A percentile compares a stretch with the other conserved stretches of the same genome.
phyloP scores from a whole-genome alignment of 345 rosid species.

The Populus tremula region DNA sequence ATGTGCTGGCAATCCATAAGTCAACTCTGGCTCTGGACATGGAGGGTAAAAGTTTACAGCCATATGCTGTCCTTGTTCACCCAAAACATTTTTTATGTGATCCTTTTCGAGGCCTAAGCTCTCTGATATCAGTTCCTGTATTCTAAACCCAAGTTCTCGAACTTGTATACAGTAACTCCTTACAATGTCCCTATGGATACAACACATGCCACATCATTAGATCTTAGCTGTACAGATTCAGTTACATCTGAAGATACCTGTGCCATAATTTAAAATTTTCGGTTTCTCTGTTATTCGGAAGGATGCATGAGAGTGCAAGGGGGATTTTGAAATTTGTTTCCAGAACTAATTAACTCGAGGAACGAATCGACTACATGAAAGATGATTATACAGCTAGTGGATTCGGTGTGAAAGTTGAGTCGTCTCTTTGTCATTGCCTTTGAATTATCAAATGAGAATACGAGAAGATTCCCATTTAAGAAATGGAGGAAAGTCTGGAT shows the following conservation, averaged over 20 bases:
- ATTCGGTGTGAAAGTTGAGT: background rate
- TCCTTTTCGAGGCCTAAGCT: constrained; percentile 74
- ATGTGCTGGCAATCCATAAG: constrained; percentile 84
- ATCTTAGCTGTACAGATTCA: background rate
- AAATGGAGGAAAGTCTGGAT: background rate
- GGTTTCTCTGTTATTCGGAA: no score
- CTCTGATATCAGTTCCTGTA: constrained; percentile 81
- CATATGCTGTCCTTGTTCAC: constrained; percentile 97
- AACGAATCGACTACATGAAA: background rate
- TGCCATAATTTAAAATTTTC: no score
- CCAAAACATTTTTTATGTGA: constrained; percentile 43
- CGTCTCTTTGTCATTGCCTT: background rate
- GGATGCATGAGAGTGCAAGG: no score
- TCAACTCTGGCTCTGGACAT: constrained; percentile 87
- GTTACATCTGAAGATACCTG: no score
- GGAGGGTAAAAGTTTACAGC: constrained; percentile 88
- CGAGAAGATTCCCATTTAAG: background rate
- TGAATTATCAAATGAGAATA: background rate
- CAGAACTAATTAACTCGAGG: no score
- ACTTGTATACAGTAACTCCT: constrained; percentile 57
- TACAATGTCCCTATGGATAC: constrained; percentile 49
- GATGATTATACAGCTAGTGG: background rate
- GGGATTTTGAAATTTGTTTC: background rate
- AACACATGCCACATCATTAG: background rate
- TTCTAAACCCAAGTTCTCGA: constrained; percentile 53